These are phyloP conservation scores for Digitaria exilis DNA, from an alignment of 202 grass and related monocot genomes.

Conservation along the genomic window DNA sequence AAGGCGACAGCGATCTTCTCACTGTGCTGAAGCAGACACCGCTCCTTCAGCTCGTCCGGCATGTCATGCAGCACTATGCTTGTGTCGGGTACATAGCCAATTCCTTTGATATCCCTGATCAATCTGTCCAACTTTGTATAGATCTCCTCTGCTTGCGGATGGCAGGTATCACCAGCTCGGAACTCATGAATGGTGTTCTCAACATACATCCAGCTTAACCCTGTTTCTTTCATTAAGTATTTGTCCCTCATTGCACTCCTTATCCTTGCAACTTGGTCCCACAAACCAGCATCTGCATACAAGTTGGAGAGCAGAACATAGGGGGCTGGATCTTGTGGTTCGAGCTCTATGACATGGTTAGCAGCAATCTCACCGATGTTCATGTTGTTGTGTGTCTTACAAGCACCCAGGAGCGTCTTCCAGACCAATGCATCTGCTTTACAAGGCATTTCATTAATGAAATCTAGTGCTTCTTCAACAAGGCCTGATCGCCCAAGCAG, in stretches of 20 bases:
- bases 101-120: conserved; percentile 59
- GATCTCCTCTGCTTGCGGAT: conserved; percentile 65
- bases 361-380: conserved; percentile 61
- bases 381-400: conserved; percentile 62
- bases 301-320: conserved; percentile 93
- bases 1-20: conserved; percentile 91
- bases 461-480: conserved; percentile 66
- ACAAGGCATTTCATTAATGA: conserved; percentile 69
- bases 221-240: conserved; percentile 82
- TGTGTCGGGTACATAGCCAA: conserved; percentile 72
- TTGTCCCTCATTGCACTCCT: conserved; percentile 71
- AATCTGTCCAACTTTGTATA: conserved; percentile 60
- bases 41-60: conserved; percentile 74
- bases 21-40: conserved; percentile 82
- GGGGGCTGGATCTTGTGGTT: conserved; percentile 74
- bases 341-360: conserved; percentile 64
- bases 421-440: conserved; percentile 74
- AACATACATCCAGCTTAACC: conserved; percentile 85
- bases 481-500: conserved; percentile 67
- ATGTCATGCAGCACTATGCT: conserved; percentile 84
- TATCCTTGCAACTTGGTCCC: conserved; percentile 73
- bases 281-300: conserved; percentile 80
- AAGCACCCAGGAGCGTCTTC: conserved; percentile 75
- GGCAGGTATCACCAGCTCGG: conserved; percentile 65
- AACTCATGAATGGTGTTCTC: conserved; percentile 80